phyloP scores from a whole-genome alignment of 768 basidiomycete species.

The Tremella yokohamensis region DNA sequence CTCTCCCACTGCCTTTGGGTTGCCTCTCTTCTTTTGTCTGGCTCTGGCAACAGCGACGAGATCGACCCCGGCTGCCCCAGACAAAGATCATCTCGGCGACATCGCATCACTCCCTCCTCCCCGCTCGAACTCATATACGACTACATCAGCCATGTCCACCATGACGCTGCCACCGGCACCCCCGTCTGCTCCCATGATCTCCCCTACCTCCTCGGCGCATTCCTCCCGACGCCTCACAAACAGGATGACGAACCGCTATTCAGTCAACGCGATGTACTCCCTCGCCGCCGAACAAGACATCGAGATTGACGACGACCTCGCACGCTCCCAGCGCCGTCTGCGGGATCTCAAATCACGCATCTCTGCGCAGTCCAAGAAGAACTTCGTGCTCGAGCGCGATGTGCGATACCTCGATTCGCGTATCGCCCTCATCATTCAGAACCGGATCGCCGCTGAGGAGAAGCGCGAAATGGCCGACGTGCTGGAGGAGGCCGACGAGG shows the following conservation, averaged over 20 bases:
- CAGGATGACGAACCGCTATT: conserved; percentile 92
- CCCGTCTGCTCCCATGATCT: conserved; percentile 10
- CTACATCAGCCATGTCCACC: background rate
- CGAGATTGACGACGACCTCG: conserved; percentile 94
- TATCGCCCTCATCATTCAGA: conserved; percentile 95
- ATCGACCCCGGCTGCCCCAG: no score
- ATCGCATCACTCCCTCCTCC: no score
- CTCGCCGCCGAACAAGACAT: conserved; percentile 99
- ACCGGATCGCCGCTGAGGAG: conserved; percentile 96
- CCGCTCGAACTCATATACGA: no score
- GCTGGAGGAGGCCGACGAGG: conserved; percentile 90
- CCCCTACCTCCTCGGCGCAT: conserved; percentile 15
- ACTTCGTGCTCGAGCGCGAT: conserved; percentile 97
- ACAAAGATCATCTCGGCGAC: no score
- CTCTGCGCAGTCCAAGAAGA: conserved; percentile 98
- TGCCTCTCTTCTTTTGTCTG: no score
- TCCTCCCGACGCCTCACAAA: conserved; percentile 54
- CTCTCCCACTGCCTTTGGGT: no score
- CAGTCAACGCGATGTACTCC: conserved; percentile 89
- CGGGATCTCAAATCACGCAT: conserved; percentile 95
- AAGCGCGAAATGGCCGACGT: conserved; percentile 94
- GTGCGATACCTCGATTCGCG: conserved; percentile 96
- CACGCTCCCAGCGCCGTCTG: conserved; percentile 95
- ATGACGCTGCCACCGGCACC: conserved; percentile 7
- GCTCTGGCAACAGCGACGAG: no score